Evolutionary conservation across 2,329 filamentous ascomycete genomes (phyloP), one percentile per base, ranked within the genome.

Genomic region (Chrysosporium queenslandicum): DNA sequence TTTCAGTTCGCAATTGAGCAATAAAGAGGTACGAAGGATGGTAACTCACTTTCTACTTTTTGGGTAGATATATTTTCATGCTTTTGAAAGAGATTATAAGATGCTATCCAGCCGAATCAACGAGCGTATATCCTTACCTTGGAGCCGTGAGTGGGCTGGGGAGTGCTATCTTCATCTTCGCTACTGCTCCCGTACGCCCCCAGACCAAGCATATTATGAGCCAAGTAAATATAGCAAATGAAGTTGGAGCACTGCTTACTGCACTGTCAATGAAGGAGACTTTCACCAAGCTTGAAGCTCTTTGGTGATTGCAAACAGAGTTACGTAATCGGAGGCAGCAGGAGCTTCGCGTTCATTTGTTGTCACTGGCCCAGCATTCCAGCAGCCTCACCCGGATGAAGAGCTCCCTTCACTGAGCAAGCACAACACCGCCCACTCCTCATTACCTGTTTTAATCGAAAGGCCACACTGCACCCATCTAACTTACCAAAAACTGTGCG

Each of bases 101-200:
- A 2, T 36, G 16, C 11, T 25, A 16, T 27, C 30, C 45, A 37
- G 5, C 1, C 18, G 20, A 47, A 0, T 9, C 18, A 1, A 9
- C 27, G 12, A 43, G 11, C 25, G 14, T 37, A 29, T 11, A n/a
- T 11, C 47, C 53, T 55, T 46, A 30, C 52, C 23, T 41, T 59
- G 54, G 23, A 49, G 42, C 16, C 61, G 59, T 52, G 37, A 21
- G 20, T 14, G 27, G 46, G 29, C 36, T 46, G 30, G 29, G 27
- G 20, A 37, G 43, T 40, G 12, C 20, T 42, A 41, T 59, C 59
- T 51, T 74, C 71, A 51, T 73, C 71, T 41, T 73, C 71, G 55
- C 69, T 71, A 57, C 71, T 74, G 56, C 70, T 74, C 42, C 67
- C 68, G 58, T 74, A 74, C 32, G 62, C 66, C 21, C 61, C 68